phyloP scores from a whole-genome alignment of 371 early-diverging fungal species.

The Entomophthora muscae region DNA sequence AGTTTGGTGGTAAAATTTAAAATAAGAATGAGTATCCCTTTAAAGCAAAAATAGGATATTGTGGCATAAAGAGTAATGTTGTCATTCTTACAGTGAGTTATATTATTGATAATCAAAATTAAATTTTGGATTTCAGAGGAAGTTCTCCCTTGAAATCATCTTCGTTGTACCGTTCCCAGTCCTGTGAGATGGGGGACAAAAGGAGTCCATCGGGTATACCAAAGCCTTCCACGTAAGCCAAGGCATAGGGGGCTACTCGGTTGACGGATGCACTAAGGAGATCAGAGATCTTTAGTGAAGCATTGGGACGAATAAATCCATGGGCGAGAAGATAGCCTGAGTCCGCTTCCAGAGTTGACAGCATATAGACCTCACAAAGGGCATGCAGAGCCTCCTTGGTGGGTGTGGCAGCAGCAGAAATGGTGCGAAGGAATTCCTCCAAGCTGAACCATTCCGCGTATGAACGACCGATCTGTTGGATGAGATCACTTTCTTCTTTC shows the following conservation, averaged over 20 bases:
- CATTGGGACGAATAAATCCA: constrained; percentile 21
- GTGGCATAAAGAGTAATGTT: no score
- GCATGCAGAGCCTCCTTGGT: constrained; percentile 17
- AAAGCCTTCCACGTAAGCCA: constrained; percentile 27
- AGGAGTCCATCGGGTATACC: constrained; percentile 33
- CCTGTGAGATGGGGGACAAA: constrained; percentile 43
- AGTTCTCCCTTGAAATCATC: constrained; percentile 34
- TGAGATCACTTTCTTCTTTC: constrained; percentile 38
- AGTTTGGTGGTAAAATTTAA: no score
- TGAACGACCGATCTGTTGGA: constrained; percentile 36
- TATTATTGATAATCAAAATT: no score
- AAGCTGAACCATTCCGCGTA: constrained; percentile 42
- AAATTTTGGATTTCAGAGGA: constrained; percentile 8
- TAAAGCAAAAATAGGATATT: no score
- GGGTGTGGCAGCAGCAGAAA: constrained; percentile 14
- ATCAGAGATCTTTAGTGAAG: constrained; percentile 19
- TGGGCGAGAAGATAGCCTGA: constrained; percentile 30
- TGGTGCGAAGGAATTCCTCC: constrained; percentile 23
- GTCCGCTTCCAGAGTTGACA: constrained; percentile 23
- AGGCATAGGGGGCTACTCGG: constrained; percentile 21
- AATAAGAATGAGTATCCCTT: no score
- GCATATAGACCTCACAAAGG: constrained; percentile 25
- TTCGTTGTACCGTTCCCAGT: constrained; percentile 39
- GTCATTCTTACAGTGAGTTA: no score
- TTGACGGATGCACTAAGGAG: constrained; percentile 20